These are phyloP conservation scores for Cicer yamashitae DNA, from an alignment of 306 rosid genomes.

Conservation along the genomic window DNA sequence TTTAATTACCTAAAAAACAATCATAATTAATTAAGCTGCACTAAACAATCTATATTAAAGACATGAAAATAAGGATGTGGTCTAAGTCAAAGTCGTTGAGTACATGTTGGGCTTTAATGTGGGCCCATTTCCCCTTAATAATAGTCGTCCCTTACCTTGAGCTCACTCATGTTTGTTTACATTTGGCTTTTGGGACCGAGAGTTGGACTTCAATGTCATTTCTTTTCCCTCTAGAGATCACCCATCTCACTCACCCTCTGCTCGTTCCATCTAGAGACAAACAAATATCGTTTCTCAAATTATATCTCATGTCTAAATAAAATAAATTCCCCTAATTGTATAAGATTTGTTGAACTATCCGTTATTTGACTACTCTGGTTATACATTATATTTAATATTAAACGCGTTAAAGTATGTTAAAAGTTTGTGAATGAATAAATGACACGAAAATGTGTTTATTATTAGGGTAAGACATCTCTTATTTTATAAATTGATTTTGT, in stretches of 20 bases:
- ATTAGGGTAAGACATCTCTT: too few relatives aligned
- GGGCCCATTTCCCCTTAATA: not conserved
- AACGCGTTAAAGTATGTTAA: too few relatives aligned
- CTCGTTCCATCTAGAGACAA: not conserved
- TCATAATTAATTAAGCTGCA: not conserved
- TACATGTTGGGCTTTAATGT: not conserved
- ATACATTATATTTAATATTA: too few relatives aligned
- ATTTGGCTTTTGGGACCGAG: not conserved
- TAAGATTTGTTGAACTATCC: too few relatives aligned
- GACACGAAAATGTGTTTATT: too few relatives aligned
- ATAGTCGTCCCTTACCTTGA: not conserved
- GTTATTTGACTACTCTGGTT: too few relatives aligned
- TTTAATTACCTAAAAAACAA: too few relatives aligned
- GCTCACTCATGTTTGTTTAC: not conserved
- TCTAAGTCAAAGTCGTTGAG: not conserved
- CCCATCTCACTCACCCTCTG: not conserved
- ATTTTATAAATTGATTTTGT: too few relatives aligned
- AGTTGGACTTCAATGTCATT: not conserved
- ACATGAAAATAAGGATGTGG: not conserved
- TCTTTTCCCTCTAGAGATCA: not conserved
- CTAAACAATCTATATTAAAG: not conserved
- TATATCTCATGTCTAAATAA: not conserved
- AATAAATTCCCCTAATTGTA: not conserved
- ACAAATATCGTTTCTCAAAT: not conserved
- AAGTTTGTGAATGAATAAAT: too few relatives aligned